phyloP scores from a whole-genome alignment of 257 asterid species.

The Lycium barbarum region DNA sequence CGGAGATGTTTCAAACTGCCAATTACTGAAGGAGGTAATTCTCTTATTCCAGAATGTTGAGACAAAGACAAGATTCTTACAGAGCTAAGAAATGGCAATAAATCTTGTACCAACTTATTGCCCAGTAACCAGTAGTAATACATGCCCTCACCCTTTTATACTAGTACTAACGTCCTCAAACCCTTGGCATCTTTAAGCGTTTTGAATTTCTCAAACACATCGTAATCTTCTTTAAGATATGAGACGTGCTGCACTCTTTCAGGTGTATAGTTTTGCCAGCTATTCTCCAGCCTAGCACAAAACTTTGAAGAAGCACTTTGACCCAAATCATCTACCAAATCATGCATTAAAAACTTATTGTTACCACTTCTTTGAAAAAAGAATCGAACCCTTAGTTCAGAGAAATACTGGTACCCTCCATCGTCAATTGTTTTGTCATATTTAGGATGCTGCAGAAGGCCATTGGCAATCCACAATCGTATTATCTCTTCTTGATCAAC shows the following conservation, averaged over 20 bases:
- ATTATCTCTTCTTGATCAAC: neutral
- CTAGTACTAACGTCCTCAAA: neutral
- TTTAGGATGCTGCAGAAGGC: neutral
- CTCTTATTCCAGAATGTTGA: neutral
- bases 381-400: neutral
- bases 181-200: neutral
- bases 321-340: neutral
- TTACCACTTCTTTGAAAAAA: neutral
- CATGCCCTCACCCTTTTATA: neutral
- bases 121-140: neutral
- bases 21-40: neutral
- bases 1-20: neutral
- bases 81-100: neutral
- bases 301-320: neutral
- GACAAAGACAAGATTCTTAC: neutral
- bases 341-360: neutral
- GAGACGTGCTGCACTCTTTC: neutral
- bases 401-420: neutral
- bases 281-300: neutral
- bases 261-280: neutral
- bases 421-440: neutral
- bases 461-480: neutral
- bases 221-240: neutral
- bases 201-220: neutral
- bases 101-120: neutral